A percentile compares a stretch with the other conserved stretches of the same genome.
Conservation (phyloP, 371 early-diverging fungal species). For the Mucor indicus region DNA sequence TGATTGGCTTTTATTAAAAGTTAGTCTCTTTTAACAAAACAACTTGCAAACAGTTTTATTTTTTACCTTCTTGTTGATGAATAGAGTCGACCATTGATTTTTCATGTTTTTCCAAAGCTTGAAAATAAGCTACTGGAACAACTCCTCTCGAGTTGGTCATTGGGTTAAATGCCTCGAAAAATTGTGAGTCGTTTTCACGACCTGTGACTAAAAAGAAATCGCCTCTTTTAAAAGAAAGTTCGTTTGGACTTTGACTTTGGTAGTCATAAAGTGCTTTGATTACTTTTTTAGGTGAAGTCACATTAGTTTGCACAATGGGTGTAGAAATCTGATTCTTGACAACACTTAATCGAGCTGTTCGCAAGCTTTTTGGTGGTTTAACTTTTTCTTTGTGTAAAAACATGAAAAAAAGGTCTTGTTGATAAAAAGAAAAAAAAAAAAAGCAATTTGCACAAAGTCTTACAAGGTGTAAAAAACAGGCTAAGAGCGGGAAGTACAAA, state of each 20-base stretch:
- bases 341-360: conserved; percentile 22
- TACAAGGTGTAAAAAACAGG: no score
- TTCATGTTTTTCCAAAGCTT: conserved; percentile 58
- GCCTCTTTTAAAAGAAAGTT: conserved; percentile 75
- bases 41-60: conserved; percentile 9
- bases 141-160: conserved; percentile 68
- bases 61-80: not conserved
- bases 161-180: conserved; percentile 83
- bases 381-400: conserved; percentile 25
- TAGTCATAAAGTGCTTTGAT: conserved; percentile 75
- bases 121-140: conserved; percentile 76
- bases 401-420: no score
- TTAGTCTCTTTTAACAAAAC: not conserved
- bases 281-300: conserved; percentile 72
- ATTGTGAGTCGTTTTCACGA: conserved; percentile 55
- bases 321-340: conserved; percentile 33
- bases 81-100: conserved; percentile 12
- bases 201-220: conserved; percentile 86
- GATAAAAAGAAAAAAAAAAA: no score
- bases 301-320: conserved; percentile 19
- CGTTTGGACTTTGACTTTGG: conserved; percentile 54
- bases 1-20: not conserved
- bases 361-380: conserved; percentile 22
- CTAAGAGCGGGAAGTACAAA: no score
- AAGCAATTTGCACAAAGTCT: no score